These are phyloP conservation scores for Tetraselmis chui DNA, from an alignment of 139 green algal genomes.

Conservation along the genomic window DNA sequence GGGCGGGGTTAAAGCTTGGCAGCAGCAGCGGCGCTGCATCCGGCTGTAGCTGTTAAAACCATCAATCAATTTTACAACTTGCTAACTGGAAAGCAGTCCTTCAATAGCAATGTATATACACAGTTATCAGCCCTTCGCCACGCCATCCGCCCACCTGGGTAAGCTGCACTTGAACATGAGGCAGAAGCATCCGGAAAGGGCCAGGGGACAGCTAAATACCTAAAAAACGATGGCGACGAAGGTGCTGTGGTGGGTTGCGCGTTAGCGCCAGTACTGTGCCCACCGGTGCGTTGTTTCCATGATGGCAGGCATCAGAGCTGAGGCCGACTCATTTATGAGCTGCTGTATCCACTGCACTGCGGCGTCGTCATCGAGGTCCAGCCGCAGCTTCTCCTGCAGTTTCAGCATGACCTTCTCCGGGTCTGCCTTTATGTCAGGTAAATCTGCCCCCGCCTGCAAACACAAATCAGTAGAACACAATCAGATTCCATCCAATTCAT, in stretches of 20 bases:
- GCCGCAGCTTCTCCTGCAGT: slow-evolving; percentile 86
- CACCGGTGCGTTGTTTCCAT: slow-evolving; percentile 87
- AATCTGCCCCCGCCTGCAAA: background rate
- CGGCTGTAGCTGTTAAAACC: background rate
- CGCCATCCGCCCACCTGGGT: too few relatives aligned
- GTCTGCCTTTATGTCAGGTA: background rate
- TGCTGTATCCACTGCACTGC: slow-evolving; percentile 82
- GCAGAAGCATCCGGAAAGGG: too few relatives aligned
- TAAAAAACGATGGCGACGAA: too few relatives aligned
- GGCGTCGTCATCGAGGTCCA: slow-evolving; percentile 84
- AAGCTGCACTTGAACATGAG: too few relatives aligned
- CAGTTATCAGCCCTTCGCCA: too few relatives aligned
- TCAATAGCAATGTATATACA: too few relatives aligned
- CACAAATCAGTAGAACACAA: too few relatives aligned
- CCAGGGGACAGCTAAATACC: too few relatives aligned
- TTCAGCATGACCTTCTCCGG: slow-evolving; percentile 90
- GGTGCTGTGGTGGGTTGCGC: too few relatives aligned
- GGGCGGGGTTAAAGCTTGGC: background rate
- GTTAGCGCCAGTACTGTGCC: slow-evolving; percentile 87
- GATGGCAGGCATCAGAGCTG: slow-evolving; percentile 84
- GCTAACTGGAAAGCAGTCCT: too few relatives aligned
- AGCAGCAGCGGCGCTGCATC: background rate
- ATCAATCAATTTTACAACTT: too few relatives aligned
- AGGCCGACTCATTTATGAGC: slow-evolving; percentile 82
- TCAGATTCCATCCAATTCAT: too few relatives aligned